Evolutionary conservation across 2,329 filamentous ascomycete species (phyloP).

Genomic region (Colletotrichum viniferum): DNA sequence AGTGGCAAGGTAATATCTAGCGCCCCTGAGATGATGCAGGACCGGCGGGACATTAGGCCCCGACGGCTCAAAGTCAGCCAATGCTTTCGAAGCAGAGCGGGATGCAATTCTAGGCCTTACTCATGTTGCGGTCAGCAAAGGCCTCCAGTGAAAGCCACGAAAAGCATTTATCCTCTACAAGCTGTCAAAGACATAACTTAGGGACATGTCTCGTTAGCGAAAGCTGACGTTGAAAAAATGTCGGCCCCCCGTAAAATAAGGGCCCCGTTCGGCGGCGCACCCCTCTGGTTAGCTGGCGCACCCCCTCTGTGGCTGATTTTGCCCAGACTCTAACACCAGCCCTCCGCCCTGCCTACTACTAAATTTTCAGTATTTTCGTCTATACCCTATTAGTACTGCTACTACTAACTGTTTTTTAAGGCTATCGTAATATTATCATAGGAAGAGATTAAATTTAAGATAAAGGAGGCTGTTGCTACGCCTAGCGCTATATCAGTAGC

Average conservation of each 20-base stretch:
- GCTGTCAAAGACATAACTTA: neutral
- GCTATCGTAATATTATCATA: no score
- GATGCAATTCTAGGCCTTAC: neutral
- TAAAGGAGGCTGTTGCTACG: no score
- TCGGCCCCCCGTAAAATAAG: neutral
- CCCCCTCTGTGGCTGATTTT: no score
- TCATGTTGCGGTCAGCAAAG: neutral
- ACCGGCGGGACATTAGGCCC: neutral
- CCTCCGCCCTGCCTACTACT: no score
- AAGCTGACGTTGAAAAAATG: neutral
- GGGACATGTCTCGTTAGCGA: neutral
- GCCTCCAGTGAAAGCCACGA: neutral
- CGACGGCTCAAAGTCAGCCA: neutral
- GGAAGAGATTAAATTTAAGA: no score
- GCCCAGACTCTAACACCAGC: no score
- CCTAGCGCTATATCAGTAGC: no score
- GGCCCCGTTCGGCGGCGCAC: no score
- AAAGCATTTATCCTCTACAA: neutral
- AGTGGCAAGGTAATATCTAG: constrained; percentile 6
- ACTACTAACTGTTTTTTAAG: no score
- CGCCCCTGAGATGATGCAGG: constrained; percentile 8
- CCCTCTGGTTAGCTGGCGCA: no score
- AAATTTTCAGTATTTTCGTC: no score
- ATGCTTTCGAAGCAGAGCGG: neutral
- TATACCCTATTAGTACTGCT: no score